Evolutionary conservation across 257 asterid genomes (phyloP), one percentile per base, ranked within the genome.

Genomic region (Scutellaria baicalensis): DNA sequence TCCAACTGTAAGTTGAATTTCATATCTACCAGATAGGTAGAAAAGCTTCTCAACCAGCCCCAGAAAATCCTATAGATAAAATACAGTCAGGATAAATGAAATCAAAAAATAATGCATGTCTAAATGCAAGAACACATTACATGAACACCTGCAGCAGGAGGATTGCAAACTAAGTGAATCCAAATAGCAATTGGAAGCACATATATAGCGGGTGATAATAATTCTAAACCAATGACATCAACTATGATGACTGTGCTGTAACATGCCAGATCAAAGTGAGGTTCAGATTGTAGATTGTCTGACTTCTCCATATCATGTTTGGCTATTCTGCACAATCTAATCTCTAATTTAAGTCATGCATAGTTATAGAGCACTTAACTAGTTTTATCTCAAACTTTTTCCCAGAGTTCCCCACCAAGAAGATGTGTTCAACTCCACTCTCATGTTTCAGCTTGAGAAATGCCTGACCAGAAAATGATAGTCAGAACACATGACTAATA

Each of bases 21-120:
- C 95, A 72, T 91, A 91, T 71, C 58, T 84, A 66, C 97, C 99
- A 4, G 99, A 91, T 69, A 91, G 78, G 84, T 94, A 94, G 78
- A 77, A 89, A 56, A 94, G 84, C 76, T 89, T 89, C 74, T 91
- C 99, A 69, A 94, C 99, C 70, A 94, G 86, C 73, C 99, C 96
- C 78, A 94, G 88, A 79, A 94, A 94, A 84, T 91, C 98, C 99
- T 94, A 79, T 85, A 83, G 76, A 79, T 68, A 72, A 59, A 66
- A 50, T 43, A 42, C 66, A 35, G 73, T 70, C 50, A 75, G 45
- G 71, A 56, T 58, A 74, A 56, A 49, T 12, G 55, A 21, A 69
- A 31, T 54, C 57, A 49, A 39, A 21, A 61, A 31, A 50, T 48
- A 17, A 52, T 20, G 40, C n/a, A 48, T 6, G 35, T 40, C 49